Conservation (phyloP, 805 yeast species). For the Candida awuae region DNA sequence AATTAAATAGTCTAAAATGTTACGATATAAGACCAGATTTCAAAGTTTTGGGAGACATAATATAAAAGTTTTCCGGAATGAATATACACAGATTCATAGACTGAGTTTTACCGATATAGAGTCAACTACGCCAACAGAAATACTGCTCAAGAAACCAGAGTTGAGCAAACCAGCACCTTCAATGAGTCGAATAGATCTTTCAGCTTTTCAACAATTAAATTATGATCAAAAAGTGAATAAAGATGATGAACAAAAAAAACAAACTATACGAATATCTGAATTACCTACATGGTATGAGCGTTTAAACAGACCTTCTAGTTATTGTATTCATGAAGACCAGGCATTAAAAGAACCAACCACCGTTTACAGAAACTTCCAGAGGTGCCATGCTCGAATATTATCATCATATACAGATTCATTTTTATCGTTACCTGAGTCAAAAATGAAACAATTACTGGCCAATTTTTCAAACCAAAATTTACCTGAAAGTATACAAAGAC, state of each 20-base stretch:
- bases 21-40: not conserved
- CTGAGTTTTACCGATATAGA: constrained; percentile 4
- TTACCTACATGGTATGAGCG: constrained; percentile 10
- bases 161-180: not conserved
- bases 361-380: constrained; percentile 6
- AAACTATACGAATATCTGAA: not conserved
- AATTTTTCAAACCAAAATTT: not conserved
- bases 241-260: not conserved
- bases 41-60: not conserved
- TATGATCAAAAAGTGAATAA: not conserved
- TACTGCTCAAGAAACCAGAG: not conserved
- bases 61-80: not conserved
- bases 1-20: no score
- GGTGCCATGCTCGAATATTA: constrained; percentile 6
- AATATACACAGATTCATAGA: constrained; percentile 3
- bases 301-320: constrained; percentile 5
- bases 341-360: not conserved
- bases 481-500: constrained; percentile 1
- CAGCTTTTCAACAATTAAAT: not conserved
- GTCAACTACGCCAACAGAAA: not conserved
- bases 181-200: constrained; percentile 7
- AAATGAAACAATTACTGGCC: constrained; percentile 3
- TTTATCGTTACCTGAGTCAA: constrained; percentile 1
- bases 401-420: constrained; percentile 3
- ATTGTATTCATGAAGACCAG: constrained; percentile 1